Base-by-base conservation (phyloP, 1,139 yeast species). In the Suhomyces terraborum region DNA sequence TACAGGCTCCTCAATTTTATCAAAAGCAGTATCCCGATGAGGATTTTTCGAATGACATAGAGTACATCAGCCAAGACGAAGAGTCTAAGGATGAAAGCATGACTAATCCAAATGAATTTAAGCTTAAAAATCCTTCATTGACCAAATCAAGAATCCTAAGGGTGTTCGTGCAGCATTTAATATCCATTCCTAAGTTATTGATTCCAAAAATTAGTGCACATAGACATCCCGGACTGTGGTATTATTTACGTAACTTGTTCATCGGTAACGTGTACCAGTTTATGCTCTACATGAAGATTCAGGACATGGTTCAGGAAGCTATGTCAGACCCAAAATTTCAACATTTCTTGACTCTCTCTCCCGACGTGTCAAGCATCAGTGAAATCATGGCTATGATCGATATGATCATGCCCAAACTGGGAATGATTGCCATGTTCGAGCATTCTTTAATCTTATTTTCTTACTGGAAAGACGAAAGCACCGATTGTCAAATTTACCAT, bases 141-240 rank as follows among this genome's bases (percentile, higher is more conserved):
- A 51, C 53, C 9, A 45, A 44, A 32, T 38, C 48, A n/a, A 37
- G 49, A 26, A 48, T 48, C 26, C 42, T 52, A 23, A 27, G 47
- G 14, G 46, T 50, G 7, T 52, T 52, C 35, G 38, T 52, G 22
- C 59, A 58, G 29, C 59, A 59, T 43, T 40, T 68, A 13, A 57
- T 62, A 13, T 45, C 67, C 4, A 42, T 59, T 26, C 67, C 75
- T 4, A 67, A 69, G 45, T 49, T 67, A 29, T 59, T 59, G 41
- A 61, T 69, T 26, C 74, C 74, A 2, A 66, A 64, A 38, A 48
- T 69, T 27, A 66, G 66, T 4, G 64, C 62, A 13, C 71, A 68
- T 48, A 59, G 76, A 46, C 76, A 69, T 48, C 69, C 73, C 2
- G 75, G 76, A 0, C 65, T 62, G 53, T 69, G 75, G 75, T 69